A percentile compares a stretch with the other conserved stretches of the same genome.
Evolutionary conservation across 1,139 yeast genomes (phyloP).

Genomic region (Debaryomyces fabryi): DNA sequence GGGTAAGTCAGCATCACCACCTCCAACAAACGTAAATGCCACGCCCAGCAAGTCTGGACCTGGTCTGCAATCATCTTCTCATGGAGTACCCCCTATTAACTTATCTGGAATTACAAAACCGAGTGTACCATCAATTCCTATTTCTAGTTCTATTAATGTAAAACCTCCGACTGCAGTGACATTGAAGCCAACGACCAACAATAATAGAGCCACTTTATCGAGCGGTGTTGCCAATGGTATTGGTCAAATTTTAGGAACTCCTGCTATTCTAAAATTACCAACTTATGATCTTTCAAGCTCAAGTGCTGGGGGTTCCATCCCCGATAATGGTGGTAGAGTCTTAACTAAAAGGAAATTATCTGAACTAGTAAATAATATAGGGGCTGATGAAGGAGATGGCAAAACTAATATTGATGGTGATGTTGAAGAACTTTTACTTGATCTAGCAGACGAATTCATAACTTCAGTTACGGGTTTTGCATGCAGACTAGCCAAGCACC

Average conservation of each 20-base stretch:
- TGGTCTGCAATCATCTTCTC: constrained; percentile 12
- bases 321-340: constrained; percentile 70
- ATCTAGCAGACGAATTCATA: constrained; percentile 94
- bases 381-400: constrained; percentile 84
- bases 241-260: constrained; percentile 67
- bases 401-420: constrained; percentile 94
- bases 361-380: constrained; percentile 81
- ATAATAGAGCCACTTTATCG: constrained; percentile 75
- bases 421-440: constrained; percentile 87
- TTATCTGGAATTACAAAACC: constrained; percentile 58
- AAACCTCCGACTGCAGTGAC: constrained; percentile 30
- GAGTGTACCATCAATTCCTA: constrained; percentile 72
- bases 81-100: constrained; percentile 22
- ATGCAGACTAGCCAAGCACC: constrained; percentile 90
- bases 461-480: constrained; percentile 90
- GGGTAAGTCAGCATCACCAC: constrained; percentile 14
- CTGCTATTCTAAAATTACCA: constrained; percentile 76
- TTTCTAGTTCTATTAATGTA: constrained; percentile 68
- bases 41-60: constrained; percentile 10
- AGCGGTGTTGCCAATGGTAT: constrained; percentile 79
- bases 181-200: constrained; percentile 45
- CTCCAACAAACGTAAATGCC: constrained; percentile 12
- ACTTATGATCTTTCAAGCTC: constrained; percentile 70
- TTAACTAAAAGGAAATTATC: constrained; percentile 85
- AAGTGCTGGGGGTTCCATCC: constrained; percentile 36